Evolutionary conservation across 2,329 filamentous ascomycete species (phyloP), one percentile per base, ranked within the genome.

Genomic region (Eurotiales sp.): DNA sequence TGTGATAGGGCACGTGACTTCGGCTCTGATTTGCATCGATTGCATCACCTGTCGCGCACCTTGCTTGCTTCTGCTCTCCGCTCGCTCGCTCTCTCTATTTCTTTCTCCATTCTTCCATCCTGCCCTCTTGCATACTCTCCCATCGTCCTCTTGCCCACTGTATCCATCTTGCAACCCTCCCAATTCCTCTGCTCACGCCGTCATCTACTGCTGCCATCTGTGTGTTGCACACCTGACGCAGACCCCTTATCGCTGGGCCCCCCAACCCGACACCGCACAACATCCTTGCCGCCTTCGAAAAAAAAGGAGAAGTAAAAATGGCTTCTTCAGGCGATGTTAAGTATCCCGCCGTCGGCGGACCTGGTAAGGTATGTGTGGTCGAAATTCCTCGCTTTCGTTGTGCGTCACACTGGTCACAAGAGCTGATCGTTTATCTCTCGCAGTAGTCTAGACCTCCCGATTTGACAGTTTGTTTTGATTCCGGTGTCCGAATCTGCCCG

Each of bases 291-390:
- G 59, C 50, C 53, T 48, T 41, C 39, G 37, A 49, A 41, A 41
- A 19, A 41, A 41, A 19, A 25, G 19, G 2, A 21, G 39, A n/a
- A n/a, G n/a, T n/a, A n/a, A 50, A 36, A 55, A 70, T 69, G 66
- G 65, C 67, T 56, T 61, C 65, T 42, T 52, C 52, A 25, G 41
- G 49, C 54, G 62, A 68, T 55, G 67, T 71, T 60, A 66, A 58
- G 60, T 71, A 71, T 55, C 68, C 67, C 46, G 61, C 69, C 56
- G 61, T 70, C 47, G 58, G 65, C 30, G 61, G 58, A 55, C 61
- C 61, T 58, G 65, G 71, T 72, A 64, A 71, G 68, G 69, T 71
- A 64, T 41, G 63, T 53, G 11, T 15, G 30, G 10, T 34, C n/a
- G n/a, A n/a, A n/a, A n/a, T 21, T 15, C 25, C 23, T 14, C 25